Conservation (phyloP, 2,329 filamentous ascomycete species). For the Aspergillus ustus region DNA sequence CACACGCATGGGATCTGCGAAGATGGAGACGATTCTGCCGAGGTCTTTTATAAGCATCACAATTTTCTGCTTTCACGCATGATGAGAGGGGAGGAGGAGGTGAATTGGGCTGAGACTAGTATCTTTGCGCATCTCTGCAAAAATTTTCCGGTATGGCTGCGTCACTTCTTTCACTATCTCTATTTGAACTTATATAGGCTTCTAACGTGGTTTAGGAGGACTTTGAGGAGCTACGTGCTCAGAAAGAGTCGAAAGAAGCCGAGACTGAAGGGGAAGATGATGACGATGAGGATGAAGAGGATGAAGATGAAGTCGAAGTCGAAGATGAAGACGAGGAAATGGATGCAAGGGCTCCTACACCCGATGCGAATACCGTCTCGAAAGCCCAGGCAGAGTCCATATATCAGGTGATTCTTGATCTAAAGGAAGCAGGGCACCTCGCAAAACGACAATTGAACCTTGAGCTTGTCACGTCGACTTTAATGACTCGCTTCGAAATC, state of each 20-base stretch:
- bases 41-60: constrained; percentile 51
- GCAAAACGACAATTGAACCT: constrained; percentile 47
- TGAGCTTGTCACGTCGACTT: constrained; percentile 36
- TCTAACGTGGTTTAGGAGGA: constrained; percentile 34
- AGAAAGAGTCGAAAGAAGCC: constrained; percentile 28
- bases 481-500: constrained; percentile 42
- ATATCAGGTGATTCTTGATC: constrained; percentile 42
- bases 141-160: constrained; percentile 44
- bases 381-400: constrained; percentile 43
- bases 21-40: constrained; percentile 51
- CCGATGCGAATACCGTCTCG: constrained; percentile 32
- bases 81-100: constrained; percentile 50
- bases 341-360: constrained; percentile 27
- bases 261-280: constrained; percentile 25
- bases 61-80: constrained; percentile 53
- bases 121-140: constrained; percentile 50
- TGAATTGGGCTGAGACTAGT: constrained; percentile 51
- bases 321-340: constrained; percentile 19
- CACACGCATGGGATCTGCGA: constrained; percentile 49
- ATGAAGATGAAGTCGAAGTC: constrained; percentile 22
- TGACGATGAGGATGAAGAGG: constrained; percentile 21
- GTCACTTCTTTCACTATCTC: background rate
- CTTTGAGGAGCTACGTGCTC: constrained; percentile 36
- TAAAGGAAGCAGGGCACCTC: constrained; percentile 46
- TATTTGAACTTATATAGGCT: background rate